A percentile compares a stretch with the other conserved stretches of the same genome.
Evolutionary conservation across 2,329 filamentous ascomycete genomes (phyloP).

Genomic region (Colletotrichum sp.): DNA sequence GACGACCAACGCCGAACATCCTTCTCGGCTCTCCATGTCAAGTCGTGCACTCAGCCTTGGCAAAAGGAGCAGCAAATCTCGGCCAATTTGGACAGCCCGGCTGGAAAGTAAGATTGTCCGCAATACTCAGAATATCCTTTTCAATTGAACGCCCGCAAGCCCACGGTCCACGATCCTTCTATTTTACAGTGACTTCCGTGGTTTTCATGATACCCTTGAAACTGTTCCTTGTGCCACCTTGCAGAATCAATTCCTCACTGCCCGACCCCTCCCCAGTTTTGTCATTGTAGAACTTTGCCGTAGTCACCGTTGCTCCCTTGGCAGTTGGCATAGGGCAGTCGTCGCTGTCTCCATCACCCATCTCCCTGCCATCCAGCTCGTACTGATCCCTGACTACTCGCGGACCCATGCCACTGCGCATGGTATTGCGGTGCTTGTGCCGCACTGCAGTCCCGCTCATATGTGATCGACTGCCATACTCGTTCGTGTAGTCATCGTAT

Average conservation of each 20-base stretch:
- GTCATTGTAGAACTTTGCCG: neutral
- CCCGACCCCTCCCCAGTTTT: neutral
- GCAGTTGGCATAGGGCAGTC: neutral
- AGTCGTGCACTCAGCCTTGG: neutral
- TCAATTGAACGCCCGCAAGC: neutral
- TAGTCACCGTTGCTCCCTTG: neutral
- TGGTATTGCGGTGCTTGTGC: neutral
- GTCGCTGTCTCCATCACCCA: neutral
- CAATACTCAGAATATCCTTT: accelerated
- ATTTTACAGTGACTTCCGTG: neutral
- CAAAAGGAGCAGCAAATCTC: neutral
- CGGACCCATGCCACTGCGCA: neutral
- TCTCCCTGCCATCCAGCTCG: neutral
- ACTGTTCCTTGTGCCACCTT: neutral
- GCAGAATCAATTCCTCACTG: neutral
- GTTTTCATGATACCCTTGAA: neutral
- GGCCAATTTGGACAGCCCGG: neutral
- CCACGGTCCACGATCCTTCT: neutral
- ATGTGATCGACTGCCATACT: neutral
- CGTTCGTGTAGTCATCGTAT: neutral
- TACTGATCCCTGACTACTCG: neutral
- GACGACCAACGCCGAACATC: neutral
- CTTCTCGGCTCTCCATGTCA: neutral
- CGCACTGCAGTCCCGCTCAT: neutral
- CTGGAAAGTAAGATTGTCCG: neutral